Evolutionary conservation across 805 yeast species (phyloP).

Genomic region (Lipomyces anomalus): DNA sequence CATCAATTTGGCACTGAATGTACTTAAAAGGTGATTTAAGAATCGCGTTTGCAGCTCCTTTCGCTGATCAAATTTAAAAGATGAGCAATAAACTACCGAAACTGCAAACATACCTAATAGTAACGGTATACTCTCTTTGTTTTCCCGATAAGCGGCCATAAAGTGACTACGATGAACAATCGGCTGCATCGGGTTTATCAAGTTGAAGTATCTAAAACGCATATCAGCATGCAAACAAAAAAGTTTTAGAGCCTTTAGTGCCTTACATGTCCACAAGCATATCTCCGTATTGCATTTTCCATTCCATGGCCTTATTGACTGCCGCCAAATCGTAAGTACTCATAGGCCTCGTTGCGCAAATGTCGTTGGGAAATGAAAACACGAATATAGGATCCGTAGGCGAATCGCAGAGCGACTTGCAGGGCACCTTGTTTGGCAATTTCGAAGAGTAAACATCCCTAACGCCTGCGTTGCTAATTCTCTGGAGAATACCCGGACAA

Average conservation of each 20-base stretch:
- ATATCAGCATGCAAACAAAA: no score
- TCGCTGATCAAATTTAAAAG: conserved; percentile 4
- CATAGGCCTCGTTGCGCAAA: not conserved
- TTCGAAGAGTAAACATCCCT: no score
- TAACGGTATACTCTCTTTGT: conserved; percentile 12
- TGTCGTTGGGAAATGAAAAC: conserved; percentile 9
- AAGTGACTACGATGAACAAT: conserved; percentile 15
- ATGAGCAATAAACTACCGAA: conserved; percentile 2
- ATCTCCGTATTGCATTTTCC: conserved; percentile 12
- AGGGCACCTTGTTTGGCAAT: no score
- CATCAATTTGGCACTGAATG: conserved; percentile 4
- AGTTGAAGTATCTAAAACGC: conserved; percentile 5
- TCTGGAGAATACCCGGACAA: conserved; percentile 13
- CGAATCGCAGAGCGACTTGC: conserved; percentile 4
- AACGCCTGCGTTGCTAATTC: no score
- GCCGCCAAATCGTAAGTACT: conserved; percentile 1
- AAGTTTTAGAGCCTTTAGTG: not conserved
- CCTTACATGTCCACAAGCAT: conserved; percentile 1
- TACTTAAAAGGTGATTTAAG: conserved; percentile 3
- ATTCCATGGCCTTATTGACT: conserved; percentile 3
- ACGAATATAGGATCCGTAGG: conserved; percentile 6
- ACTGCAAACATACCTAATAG: conserved; percentile 19
- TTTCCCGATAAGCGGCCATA: conserved; percentile 11
- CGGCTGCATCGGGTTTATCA: conserved; percentile 14
- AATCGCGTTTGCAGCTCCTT: conserved; percentile 8